phyloP scores from a whole-genome alignment of 441 rosid genomes.

The Erodium chrysanthum region DNA sequence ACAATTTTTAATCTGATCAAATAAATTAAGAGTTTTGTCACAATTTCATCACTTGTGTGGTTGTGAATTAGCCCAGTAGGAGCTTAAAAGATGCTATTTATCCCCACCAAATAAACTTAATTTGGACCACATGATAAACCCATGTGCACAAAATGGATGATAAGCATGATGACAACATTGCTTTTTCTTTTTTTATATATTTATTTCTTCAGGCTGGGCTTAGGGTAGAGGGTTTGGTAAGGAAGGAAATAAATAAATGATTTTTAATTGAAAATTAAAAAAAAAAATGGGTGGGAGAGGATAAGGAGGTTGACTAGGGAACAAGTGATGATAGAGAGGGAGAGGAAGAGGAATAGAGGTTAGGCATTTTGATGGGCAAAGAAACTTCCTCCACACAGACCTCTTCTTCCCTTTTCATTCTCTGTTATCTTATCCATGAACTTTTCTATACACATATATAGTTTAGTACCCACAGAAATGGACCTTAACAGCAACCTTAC shows the following conservation, averaged over 20 bases:
- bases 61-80: no score
- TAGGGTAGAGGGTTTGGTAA: neutral
- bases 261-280: no score
- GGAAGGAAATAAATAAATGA: neutral
- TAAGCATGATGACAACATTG: neutral
- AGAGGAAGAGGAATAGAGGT: neutral
- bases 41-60: no score
- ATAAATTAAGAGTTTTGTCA: no score
- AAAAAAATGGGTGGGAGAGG: slow-evolving; percentile 8
- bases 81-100: no score
- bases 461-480: neutral
- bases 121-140: no score
- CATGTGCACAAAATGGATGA: no score
- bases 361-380: slow-evolving; percentile 8
- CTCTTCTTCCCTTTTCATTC: neutral
- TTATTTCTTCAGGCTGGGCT: no score
- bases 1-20: no score
- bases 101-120: no score
- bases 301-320: slow-evolving; percentile 24
- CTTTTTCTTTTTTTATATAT: no score
- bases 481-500: neutral
- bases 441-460: neutral
- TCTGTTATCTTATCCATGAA: slow-evolving; percentile 16
- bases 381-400: slow-evolving; percentile 17
- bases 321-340: neutral